Evolutionary conservation across 2,329 filamentous ascomycete species (phyloP).

Genomic region (Hypoxylon sp.): DNA sequence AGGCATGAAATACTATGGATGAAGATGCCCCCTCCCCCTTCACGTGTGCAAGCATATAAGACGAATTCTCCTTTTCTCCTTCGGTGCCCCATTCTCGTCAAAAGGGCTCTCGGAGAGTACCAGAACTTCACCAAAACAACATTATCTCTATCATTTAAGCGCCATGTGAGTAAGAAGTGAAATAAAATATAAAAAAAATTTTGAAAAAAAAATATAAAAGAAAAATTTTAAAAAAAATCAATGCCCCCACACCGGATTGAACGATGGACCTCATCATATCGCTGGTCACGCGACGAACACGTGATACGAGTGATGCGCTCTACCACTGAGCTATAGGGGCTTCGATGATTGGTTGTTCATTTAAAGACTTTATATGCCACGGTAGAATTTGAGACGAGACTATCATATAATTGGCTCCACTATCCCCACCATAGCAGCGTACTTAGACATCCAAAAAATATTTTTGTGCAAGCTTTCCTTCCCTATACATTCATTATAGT

Average conservation of each 20-base stretch:
- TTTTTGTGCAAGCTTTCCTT: too few species aligned
- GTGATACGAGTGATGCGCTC: conserved; percentile 34
- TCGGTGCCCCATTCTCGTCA: too few species aligned
- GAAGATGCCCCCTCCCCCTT: too few species aligned
- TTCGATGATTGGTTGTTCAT: neutral
- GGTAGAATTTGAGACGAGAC: neutral
- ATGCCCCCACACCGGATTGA: conserved; percentile 44
- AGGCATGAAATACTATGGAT: too few species aligned
- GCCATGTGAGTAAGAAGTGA: too few species aligned
- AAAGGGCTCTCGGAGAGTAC: too few species aligned
- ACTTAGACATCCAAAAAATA: too few species aligned
- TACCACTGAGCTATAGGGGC: conserved; percentile 42
- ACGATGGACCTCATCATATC: conserved; percentile 42
- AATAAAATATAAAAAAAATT: neutral
- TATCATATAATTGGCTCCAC: neutral
- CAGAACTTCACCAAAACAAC: too few species aligned
- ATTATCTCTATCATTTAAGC: too few species aligned
- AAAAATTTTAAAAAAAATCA: conserved; percentile 1
- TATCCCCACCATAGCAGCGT: neutral
- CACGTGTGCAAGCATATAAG: too few species aligned
- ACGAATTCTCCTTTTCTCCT: too few species aligned
- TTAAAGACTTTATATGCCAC: neutral
- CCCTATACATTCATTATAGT: too few species aligned
- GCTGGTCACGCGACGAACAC: neutral
- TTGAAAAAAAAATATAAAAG: neutral